Evolutionary conservation across 768 basidiomycete genomes (phyloP).

Genomic region (Rubroboletus satanas): DNA sequence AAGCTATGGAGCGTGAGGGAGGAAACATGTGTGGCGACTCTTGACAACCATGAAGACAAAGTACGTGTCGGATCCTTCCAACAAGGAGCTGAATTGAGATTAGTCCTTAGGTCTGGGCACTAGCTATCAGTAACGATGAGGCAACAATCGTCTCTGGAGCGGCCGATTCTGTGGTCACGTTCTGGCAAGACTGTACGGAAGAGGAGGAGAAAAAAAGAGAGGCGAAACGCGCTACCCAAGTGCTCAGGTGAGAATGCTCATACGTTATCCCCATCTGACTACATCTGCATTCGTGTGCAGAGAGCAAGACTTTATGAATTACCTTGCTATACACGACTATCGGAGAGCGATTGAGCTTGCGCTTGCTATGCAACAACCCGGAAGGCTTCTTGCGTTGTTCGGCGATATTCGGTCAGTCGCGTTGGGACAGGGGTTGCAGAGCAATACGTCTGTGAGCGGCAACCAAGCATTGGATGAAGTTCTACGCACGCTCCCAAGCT

Average conservation of each 20-base stretch:
- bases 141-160: constrained; percentile 86
- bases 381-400: constrained; percentile 79
- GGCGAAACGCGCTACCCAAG: constrained; percentile 63
- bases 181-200: constrained; percentile 95
- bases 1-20: constrained; percentile 92
- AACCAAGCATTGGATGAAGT: constrained; percentile 75
- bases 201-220: constrained; percentile 75
- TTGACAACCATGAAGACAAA: constrained; percentile 99
- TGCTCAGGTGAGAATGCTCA: constrained; percentile 64
- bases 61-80: constrained; percentile 39
- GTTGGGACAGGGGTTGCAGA: constrained; percentile 11
- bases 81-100: neutral
- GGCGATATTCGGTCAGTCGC: constrained; percentile 46
- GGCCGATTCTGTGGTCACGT: constrained; percentile 92
- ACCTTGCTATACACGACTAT: constrained; percentile 83
- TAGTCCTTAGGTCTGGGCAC: constrained; percentile 85
- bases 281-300: constrained; percentile 49
- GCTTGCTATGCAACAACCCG: constrained; percentile 90
- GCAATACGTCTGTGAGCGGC: constrained; percentile 55
- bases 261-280: constrained; percentile 1
- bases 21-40: constrained; percentile 81
- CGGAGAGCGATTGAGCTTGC: constrained; percentile 88
- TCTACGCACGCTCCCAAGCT: constrained; percentile 61
- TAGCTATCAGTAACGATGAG: constrained; percentile 80
- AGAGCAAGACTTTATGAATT: constrained; percentile 95